Base-by-base conservation (phyloP, 768 basidiomycete genomes). In the Tricholoma sp. region DNA sequence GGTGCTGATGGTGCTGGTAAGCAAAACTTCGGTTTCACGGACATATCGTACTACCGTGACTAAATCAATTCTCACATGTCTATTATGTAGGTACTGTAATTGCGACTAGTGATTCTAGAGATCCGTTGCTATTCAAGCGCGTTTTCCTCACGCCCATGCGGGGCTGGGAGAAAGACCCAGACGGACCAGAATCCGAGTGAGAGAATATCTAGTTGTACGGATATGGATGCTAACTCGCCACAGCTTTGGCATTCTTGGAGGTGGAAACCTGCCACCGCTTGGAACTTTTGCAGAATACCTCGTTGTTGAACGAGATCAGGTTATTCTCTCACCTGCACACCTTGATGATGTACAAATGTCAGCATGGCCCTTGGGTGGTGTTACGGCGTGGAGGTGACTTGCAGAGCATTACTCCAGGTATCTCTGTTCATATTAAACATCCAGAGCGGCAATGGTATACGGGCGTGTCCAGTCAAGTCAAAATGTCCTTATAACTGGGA, bases 381-480 rank as follows among this genome's bases (percentile, higher is more conserved):
- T 93, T 18, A 94, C 92, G 14, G 89, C 92, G 2, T 94, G 89
- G 86, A 83, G 91, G 91, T 91, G 10, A 43, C 75, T 67, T 8
- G 16, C 29, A 34, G 16, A 34, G 31, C 43, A 24, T 16, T 14
- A 16, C 32, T 52, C 31, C n/a, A 49, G 47, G 2, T 27, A 12
- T 32, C 12, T 45, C 10, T 29, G 34, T 32, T 55, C 49, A 19
- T 59, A 45, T 43, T 34, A 54, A 31, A 35, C 22, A 12, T 19
- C 9, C 59, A 91, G 90, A 66, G 88, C 87, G 1, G 74, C 79
- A 2, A 72, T 84, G 16, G 77, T 91, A 21, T 84, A 91, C 60
- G 91, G 82, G 0, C 68, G 76, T 4, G 84, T 91, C 12, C 59
- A 80, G 52, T 63, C 71, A 12, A 89, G 84, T 6, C 83, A 92